Evolutionary conservation across 169 alveolate species (phyloP).

Genomic region (Eimeria tenella): DNA sequence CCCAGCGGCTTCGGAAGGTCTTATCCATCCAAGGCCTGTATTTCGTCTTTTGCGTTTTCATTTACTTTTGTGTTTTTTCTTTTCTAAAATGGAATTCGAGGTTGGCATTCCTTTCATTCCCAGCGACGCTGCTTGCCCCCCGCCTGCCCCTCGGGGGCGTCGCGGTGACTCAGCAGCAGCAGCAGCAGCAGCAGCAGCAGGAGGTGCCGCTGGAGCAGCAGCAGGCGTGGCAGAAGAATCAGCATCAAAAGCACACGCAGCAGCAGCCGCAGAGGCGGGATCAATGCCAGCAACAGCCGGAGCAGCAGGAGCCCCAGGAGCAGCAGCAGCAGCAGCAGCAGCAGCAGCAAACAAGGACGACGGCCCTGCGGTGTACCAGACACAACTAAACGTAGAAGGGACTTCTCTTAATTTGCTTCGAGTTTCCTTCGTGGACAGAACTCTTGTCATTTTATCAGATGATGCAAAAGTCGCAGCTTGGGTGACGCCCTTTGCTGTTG

Average conservation of each 20-base stretch:
- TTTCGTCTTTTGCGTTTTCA: not conserved
- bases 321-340: slow-evolving; percentile 43
- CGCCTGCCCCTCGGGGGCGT: no score
- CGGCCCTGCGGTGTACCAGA: not conserved
- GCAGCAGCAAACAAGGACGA: not conserved
- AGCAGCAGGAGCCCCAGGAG: not conserved
- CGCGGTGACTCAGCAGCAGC: not conserved
- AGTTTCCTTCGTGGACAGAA: not conserved
- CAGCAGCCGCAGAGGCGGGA: no score
- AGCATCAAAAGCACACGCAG: not conserved
- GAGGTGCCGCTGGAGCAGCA: not conserved
- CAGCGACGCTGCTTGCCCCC: not conserved
- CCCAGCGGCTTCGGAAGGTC: not conserved
- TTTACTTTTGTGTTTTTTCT: not conserved
- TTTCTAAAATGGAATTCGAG: not conserved
- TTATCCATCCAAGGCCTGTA: not conserved
- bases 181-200: slow-evolving; percentile 7
- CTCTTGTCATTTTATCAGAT: slow-evolving; percentile 3
- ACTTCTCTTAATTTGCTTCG: not conserved
- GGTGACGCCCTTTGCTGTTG: not conserved
- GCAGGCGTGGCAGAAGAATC: not conserved
- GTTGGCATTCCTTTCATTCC: not conserved
- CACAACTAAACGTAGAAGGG: not conserved
- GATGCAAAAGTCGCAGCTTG: slow-evolving; percentile 1
- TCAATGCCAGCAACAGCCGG: not conserved